Evolutionary conservation across 2,329 filamentous ascomycete species (phyloP).

Genomic region (Penicillium sp.): DNA sequence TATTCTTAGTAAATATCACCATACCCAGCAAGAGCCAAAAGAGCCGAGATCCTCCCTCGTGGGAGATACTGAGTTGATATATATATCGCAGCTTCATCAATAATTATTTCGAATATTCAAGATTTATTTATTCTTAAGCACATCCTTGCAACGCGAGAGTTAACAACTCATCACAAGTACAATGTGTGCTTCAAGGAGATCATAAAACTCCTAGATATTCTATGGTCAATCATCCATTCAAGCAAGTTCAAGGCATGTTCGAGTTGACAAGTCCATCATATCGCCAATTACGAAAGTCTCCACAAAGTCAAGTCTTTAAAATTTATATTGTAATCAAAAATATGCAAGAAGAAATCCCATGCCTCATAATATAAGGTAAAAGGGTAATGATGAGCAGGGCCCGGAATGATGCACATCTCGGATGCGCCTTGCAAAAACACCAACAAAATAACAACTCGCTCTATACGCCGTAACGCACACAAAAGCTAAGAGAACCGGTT

Average conservation of each 20-base stretch:
- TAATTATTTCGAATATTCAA: no score
- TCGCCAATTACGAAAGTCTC: neutral
- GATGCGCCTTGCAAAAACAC: constrained; percentile 1
- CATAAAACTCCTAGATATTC: neutral
- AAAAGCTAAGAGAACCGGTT: constrained; percentile 11
- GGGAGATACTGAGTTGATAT: neutral
- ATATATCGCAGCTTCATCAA: neutral
- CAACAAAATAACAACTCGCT: constrained; percentile 13
- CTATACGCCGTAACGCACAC: constrained; percentile 22
- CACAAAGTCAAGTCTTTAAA: neutral
- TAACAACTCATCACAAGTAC: no score
- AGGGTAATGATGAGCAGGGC: constrained; percentile 3
- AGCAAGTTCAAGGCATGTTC: neutral
- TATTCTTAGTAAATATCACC: rapidly evolving
- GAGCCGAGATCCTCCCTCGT: rapidly evolving
- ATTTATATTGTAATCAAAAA: neutral
- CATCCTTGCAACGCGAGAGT: no score
- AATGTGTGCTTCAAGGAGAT: rapidly evolving
- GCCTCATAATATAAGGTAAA: constrained; percentile 17
- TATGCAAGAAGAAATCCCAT: constrained; percentile 5
- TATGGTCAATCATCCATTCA: neutral
- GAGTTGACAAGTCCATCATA: neutral
- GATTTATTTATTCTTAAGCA: neutral
- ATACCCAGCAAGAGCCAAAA: neutral
- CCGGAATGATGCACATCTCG: constrained; percentile 1